Evolutionary conservation across 2,329 filamentous ascomycete genomes (phyloP).

Genomic region (Knufia petricola): DNA sequence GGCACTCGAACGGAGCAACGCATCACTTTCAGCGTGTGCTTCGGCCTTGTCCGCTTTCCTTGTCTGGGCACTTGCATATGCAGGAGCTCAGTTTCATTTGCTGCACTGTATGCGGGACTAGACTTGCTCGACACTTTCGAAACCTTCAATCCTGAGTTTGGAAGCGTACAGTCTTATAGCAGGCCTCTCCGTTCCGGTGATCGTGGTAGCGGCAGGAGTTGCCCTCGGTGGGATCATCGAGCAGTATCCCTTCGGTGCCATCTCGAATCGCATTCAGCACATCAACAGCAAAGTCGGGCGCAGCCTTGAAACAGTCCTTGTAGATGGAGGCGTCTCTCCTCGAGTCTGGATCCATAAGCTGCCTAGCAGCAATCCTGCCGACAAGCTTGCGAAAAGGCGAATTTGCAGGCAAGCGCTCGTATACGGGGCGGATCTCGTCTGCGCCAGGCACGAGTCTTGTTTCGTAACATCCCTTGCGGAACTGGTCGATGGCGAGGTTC

Average conservation of each 20-base stretch:
- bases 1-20: too few species aligned
- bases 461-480: constrained; percentile 41
- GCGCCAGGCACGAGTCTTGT: constrained; percentile 45
- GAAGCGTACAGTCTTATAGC: constrained; percentile 23
- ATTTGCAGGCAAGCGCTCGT: constrained; percentile 35
- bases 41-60: too few species aligned
- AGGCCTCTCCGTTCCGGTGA: constrained; percentile 34
- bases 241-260: constrained; percentile 41
- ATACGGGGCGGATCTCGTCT: constrained; percentile 46
- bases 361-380: constrained; percentile 45
- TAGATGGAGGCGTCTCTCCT: constrained; percentile 42
- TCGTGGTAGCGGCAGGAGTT: constrained; percentile 43
- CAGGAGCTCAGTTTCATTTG: too few species aligned
- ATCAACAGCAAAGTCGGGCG: constrained; percentile 44
- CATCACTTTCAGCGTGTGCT: too few species aligned
- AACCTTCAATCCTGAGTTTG: constrained; percentile 9
- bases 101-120: too few species aligned
- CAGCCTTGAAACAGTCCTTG: constrained; percentile 40
- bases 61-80: too few species aligned
- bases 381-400: constrained; percentile 44
- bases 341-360: constrained; percentile 47
- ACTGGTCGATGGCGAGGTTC: constrained; percentile 47
- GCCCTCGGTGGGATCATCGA: constrained; percentile 42
- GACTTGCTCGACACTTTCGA: too few species aligned
- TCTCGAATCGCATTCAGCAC: constrained; percentile 43